These are phyloP conservation scores for Fusarium sp. DNA, from an alignment of 2,329 filamentous ascomycete genomes.

Conservation along the genomic window DNA sequence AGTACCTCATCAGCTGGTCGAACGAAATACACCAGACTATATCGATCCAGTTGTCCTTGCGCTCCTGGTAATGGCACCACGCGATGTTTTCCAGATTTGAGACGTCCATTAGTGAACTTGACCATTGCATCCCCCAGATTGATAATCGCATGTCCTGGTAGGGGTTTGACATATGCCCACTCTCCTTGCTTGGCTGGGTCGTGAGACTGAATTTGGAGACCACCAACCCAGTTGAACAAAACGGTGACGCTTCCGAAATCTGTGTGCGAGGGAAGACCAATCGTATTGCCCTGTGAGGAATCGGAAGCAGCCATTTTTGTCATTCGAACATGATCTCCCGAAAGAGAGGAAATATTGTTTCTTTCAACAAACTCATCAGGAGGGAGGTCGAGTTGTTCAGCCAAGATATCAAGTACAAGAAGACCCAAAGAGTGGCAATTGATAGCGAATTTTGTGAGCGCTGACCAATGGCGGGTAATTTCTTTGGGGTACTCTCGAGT, in stretches of 20 bases:
- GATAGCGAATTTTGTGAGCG: accelerated
- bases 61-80: accelerated
- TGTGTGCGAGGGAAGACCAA: neutral
- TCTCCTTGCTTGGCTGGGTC: accelerated
- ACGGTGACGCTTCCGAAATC: neutral
- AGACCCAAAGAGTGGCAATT: neutral
- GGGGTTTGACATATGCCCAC: neutral
- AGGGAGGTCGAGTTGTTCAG: neutral
- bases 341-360: neutral
- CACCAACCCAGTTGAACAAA: neutral
- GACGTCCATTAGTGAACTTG: neutral
- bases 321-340: neutral
- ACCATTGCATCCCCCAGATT: constrained; percentile 1
- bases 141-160: neutral
- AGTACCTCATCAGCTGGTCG: neutral
- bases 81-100: neutral
- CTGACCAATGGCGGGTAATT: accelerated
- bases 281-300: accelerated
- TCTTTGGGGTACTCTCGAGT: neutral
- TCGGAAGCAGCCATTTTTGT: neutral
- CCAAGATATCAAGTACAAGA: neutral
- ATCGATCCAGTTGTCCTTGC: neutral
- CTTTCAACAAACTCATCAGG: neutral
- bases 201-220: neutral
- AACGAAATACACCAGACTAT: neutral